Conservation (phyloP, 208 protist genomes). For the Leptomonas pyrrhocoris region DNA sequence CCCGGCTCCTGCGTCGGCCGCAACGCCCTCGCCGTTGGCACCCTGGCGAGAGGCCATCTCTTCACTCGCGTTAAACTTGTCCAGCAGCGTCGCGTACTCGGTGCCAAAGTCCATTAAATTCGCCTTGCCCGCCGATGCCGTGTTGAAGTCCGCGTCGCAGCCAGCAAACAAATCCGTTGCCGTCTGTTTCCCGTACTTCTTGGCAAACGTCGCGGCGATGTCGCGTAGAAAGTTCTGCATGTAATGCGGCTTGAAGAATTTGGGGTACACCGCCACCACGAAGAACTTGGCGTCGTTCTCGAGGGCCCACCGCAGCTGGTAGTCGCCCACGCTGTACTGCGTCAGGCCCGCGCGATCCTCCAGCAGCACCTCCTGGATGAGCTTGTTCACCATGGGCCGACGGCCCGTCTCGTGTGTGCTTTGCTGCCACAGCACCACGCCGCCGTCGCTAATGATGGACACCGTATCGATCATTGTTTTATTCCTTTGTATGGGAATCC, state of each 20-base stretch:
- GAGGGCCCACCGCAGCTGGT: constrained; percentile 92
- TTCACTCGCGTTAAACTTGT: constrained; percentile 60
- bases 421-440: constrained; percentile 92
- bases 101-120: constrained; percentile 56
- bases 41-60: constrained; percentile 35
- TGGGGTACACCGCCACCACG: constrained; percentile 93
- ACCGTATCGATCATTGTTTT: constrained; percentile 95
- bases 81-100: constrained; percentile 49
- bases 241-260: constrained; percentile 86
- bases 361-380: constrained; percentile 94
- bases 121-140: not conserved
- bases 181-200: constrained; percentile 52
- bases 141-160: not conserved
- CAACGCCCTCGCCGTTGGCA: not conserved
- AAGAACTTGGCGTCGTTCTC: constrained; percentile 94
- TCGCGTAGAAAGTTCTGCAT: constrained; percentile 88
- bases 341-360: constrained; percentile 89
- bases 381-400: constrained; percentile 87
- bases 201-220: constrained; percentile 76
- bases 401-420: constrained; percentile 55
- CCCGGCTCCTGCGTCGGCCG: too few species aligned
- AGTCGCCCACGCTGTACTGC: constrained; percentile 73
- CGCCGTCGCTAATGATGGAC: constrained; percentile 93
- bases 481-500: not conserved
- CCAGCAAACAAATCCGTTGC: constrained; percentile 14